Percentiles rank a stretch among this genome's conserved stretches.
Evolutionary conservation across 2,329 filamentous ascomycete species (phyloP).

Genomic region (Sphaerulina populicola): DNA sequence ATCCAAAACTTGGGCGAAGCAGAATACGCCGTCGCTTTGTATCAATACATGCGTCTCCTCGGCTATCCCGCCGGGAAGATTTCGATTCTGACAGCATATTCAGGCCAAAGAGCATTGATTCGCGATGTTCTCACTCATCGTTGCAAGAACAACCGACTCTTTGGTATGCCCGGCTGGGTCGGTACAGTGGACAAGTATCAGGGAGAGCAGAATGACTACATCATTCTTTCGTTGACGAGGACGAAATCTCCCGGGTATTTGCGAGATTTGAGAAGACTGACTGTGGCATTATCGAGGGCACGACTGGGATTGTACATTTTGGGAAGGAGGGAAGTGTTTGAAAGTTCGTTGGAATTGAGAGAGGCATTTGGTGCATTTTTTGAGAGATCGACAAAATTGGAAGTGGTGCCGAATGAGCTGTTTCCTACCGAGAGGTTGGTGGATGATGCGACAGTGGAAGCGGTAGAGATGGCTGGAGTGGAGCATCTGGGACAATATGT

Average conservation of each 20-base stretch:
- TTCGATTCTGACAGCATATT: constrained; percentile 85
- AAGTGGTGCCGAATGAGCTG: constrained; percentile 76
- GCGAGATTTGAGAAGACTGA: constrained; percentile 84
- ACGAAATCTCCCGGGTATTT: constrained; percentile 87
- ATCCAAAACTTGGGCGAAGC: constrained; percentile 95
- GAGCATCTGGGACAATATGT: constrained; percentile 96
- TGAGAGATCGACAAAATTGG: constrained; percentile 57
- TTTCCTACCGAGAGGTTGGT: constrained; percentile 57
- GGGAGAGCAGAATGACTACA: constrained; percentile 97
- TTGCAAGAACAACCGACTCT: constrained; percentile 73
- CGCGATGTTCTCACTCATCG: constrained; percentile 76
- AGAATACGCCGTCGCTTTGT: constrained; percentile 91
- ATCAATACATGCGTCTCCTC: constrained; percentile 92
- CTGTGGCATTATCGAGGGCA: constrained; percentile 86
- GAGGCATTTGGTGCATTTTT: constrained; percentile 76
- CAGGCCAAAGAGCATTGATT: constrained; percentile 81
- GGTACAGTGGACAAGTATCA: constrained; percentile 98
- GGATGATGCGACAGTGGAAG: constrained; percentile 38
- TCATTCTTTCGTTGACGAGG: constrained; percentile 86
- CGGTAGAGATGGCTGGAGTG: constrained; percentile 72
- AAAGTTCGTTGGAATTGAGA: constrained; percentile 76
- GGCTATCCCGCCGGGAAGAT: constrained; percentile 82
- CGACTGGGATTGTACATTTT: constrained; percentile 87
- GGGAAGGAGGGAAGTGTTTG: constrained; percentile 79
- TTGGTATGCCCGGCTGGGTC: constrained; percentile 80